Conservation (phyloP, 140 eudicot species). For the Flaveria floridana region DNA sequence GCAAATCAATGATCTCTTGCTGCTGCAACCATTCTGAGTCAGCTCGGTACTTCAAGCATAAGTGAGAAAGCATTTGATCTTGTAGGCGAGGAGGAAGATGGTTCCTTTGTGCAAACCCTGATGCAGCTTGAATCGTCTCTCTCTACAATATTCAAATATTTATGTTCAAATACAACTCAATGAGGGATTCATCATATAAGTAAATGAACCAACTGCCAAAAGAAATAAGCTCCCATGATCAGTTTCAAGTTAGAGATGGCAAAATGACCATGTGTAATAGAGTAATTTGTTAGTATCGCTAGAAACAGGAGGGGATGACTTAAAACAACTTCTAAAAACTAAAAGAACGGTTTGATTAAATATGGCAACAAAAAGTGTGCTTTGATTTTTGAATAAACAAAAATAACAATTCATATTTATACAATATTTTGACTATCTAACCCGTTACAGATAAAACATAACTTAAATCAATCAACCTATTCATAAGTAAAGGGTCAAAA, state of each 20-base stretch:
- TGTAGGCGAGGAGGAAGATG: constrained; percentile 64
- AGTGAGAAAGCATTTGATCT: constrained; percentile 85
- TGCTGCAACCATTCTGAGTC: constrained; percentile 91
- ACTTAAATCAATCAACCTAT: not conserved
- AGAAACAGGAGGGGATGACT: not conserved
- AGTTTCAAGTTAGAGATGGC: not conserved
- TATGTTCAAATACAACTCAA: constrained; percentile 1
- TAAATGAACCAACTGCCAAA: constrained; percentile 21
- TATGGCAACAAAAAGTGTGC: not conserved
- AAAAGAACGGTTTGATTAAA: not conserved
- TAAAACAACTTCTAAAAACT: not conserved
- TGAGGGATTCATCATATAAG: not conserved
- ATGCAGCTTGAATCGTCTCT: constrained; percentile 74
- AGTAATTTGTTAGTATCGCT: not conserved
- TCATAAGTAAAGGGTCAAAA: not conserved
- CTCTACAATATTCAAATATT: constrained; percentile 48
- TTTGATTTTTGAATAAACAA: no score
- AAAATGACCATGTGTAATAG: not conserved
- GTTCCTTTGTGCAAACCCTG: constrained; percentile 75
- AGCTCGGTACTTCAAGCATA: constrained; percentile 66
- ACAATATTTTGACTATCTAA: not conserved
- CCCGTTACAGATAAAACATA: not conserved
- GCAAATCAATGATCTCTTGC: constrained; percentile 77
- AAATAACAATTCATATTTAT: not conserved
- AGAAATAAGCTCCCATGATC: constrained; percentile 2